Evolutionary conservation across 2,329 filamentous ascomycete genomes (phyloP).

Genomic region (Teratosphaeria pseudoeucalypti): DNA sequence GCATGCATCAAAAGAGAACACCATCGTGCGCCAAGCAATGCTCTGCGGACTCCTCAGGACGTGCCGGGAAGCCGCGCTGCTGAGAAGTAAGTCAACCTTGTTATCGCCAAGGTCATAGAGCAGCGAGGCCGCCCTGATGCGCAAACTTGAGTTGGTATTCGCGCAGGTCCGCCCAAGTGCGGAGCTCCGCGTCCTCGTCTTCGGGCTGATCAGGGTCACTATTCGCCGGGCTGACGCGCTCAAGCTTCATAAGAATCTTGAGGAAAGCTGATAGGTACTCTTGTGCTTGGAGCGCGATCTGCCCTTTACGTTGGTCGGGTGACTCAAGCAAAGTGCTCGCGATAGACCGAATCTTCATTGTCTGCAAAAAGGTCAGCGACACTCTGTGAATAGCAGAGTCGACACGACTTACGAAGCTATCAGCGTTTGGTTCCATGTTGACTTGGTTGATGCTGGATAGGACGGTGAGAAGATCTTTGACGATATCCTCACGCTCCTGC

Average conservation of each 20-base stretch:
- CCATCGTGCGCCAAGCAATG: background rate
- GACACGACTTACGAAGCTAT: slow-evolving; percentile 45
- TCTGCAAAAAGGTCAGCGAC: slow-evolving; percentile 32
- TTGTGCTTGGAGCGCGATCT: slow-evolving; percentile 50
- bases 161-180: slow-evolving; percentile 66
- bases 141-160: slow-evolving; percentile 68
- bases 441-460: slow-evolving; percentile 70
- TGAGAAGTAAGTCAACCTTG: background rate
- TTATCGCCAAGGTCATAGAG: no score
- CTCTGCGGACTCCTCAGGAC: background rate
- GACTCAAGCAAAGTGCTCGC: slow-evolving; percentile 66
- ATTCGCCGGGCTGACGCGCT: slow-evolving; percentile 47
- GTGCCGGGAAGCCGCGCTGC: background rate
- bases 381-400: background rate
- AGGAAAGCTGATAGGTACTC: slow-evolving; percentile 63
- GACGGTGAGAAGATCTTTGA: slow-evolving; percentile 66
- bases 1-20: background rate
- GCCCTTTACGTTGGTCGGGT: slow-evolving; percentile 43
- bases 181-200: slow-evolving; percentile 65
- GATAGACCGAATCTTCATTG: slow-evolving; percentile 75
- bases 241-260: slow-evolving; percentile 63
- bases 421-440: slow-evolving; percentile 67
- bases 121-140: slow-evolving; percentile 48
- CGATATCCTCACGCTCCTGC: slow-evolving; percentile 68
- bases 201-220: slow-evolving; percentile 26